Percentiles rank a stretch among this genome's conserved stretches.
Evolutionary conservation across 2,329 filamentous ascomycete species (phyloP).

Genomic region (Claviceps sp.): DNA sequence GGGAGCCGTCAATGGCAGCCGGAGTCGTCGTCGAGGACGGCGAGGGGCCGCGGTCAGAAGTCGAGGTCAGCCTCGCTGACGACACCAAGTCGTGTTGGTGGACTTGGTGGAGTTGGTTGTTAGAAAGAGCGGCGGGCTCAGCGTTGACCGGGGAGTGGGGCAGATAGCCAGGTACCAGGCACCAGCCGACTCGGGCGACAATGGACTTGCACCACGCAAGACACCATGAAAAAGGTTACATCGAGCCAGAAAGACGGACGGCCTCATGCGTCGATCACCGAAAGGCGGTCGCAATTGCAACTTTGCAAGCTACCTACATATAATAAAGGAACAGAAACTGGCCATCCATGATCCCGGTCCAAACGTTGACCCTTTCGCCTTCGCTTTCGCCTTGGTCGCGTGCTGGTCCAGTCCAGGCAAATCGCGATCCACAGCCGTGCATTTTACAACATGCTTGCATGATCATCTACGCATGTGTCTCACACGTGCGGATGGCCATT

Average conservation of each 20-base stretch:
- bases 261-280: too few relatives aligned
- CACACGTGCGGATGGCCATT: too few relatives aligned
- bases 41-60: not conserved
- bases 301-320: too few relatives aligned
- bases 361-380: not conserved
- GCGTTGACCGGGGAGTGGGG: too few relatives aligned
- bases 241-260: too few relatives aligned
- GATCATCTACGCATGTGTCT: not conserved
- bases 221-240: too few relatives aligned
- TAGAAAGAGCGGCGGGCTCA: too few relatives aligned
- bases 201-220: too few relatives aligned
- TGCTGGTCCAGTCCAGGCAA: not conserved
- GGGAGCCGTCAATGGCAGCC: not conserved
- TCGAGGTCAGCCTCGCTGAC: constrained; percentile 1
- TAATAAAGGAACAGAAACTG: not conserved
- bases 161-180: too few relatives aligned
- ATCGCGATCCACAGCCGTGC: not conserved
- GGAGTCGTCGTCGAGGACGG: constrained; percentile 1
- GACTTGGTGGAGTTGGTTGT: too few relatives aligned
- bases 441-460: not conserved
- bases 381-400: not conserved
- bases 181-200: too few relatives aligned
- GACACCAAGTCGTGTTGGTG: not conserved
- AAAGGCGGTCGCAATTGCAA: too few relatives aligned
- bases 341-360: not conserved